Base-by-base conservation (phyloP, 352 stramenopile species). In the Pelagophyceae sp. region DNA sequence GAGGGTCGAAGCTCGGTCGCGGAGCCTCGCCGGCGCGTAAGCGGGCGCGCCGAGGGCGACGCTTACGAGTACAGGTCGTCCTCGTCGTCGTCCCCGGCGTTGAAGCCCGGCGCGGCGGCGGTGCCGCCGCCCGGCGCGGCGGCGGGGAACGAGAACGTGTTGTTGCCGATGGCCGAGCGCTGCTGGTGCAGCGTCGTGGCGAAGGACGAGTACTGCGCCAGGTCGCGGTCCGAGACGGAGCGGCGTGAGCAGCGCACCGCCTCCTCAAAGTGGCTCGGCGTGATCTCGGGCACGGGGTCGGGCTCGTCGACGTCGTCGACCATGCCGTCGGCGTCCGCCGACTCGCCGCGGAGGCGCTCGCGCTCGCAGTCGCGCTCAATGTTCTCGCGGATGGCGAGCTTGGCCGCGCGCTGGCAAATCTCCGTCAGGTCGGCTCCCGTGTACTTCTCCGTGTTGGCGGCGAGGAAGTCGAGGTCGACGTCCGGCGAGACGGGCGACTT, bases 371-470 rank as follows among this genome's bases (percentile, higher is more conserved):
- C 94, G 76, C 94, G 91, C 82, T 97, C 92, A 82, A 99, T 99
- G 80, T 95, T 97, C 86, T 99, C 95, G n/a, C 96, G 91, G 83
- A 99, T 99, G 0, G 96, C 96, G 76, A 98, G 83, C 87, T 99
- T 99, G 76, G 94, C 96, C n/a, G 96, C 96, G 45, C 93, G 91
- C 86, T 99, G 96, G 81, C 96, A 99, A 80, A 99, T 99, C 87
- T 99, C 96, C 37, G 96, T 99, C 69, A 99, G 87, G 90, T 99
- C 96, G 50, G 96, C 96, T 81, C 96, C 96, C n/a, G 94, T 98
- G 83, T 98, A 98, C 85, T 98, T 98, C 84, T 99, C 95, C 51
- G 95, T 99, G 82, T 92, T 87, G 61, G 94, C 91, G 5, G 96
- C 95, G 74, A 99, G 85, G 82, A 97, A 98, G 80, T 96, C 92